Base-by-base conservation (phyloP, 306 rosid genomes). In the Vicia sativa region DNA sequence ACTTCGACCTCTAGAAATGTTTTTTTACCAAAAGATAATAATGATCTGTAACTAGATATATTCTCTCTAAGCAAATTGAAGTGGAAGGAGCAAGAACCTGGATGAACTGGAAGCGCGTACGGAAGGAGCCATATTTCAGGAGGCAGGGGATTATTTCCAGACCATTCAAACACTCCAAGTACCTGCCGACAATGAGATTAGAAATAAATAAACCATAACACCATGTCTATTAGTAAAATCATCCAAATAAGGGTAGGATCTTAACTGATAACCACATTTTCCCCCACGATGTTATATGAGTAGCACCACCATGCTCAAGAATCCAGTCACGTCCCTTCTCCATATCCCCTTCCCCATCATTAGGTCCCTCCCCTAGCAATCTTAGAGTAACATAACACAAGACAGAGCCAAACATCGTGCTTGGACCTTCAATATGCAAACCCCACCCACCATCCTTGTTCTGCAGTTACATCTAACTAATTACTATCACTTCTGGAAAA, bases 361-460 rank as follows among this genome's bases (percentile, higher is more conserved):
- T 79, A 45, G 87, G 81, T 71, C 82, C 90, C 78, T 92, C 97
- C 3, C 96, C 97, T 26, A 92, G 87, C 87, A 92, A 79, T 56
- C 96, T 83, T 16, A 92, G 53, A 71, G 86, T 44, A 63, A 87
- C 75, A 41, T 89, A 92, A 64, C 11, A 82, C 80, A 92, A 72
- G 71, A 86, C 92, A 9, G 89, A 82, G 43, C 97, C 96, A 78
- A 92, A 83, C 97, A 92, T 92, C 66, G 96, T 87, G 84, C 97
- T 92, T 31, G 95, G 88, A 49, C 96, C 95, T 82, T 82, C 95
- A 54, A 92, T 87, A 78, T 89, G 89, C 75, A 92, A 76, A 34
- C 96, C 96, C 96, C 95, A 92, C n/a, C 97, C 97, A 71, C 97
- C 97, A 76, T 92, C 97, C 80, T 72, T 73, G 76, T 89, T 92